These are phyloP conservation scores for Fistulina hepatica DNA, from an alignment of 1,284 basidiomycete species.

Conservation along the genomic window DNA sequence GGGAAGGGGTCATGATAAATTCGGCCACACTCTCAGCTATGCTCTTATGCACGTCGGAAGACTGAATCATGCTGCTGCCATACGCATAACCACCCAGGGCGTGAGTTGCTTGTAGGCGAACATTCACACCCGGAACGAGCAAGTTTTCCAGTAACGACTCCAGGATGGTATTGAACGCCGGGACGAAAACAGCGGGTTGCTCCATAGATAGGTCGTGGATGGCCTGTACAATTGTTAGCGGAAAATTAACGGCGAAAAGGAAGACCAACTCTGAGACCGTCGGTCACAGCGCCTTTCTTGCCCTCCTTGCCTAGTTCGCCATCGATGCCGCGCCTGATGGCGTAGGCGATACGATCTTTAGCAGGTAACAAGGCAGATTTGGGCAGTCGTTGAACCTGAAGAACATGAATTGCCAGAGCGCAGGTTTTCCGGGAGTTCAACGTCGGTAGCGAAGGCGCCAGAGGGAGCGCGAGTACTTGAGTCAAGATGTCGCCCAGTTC, in stretches of 20 bases:
- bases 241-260: conserved; percentile 10
- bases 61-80: conserved; percentile 36
- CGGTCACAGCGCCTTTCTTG: conserved; percentile 66
- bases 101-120: conserved; percentile 61
- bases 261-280: conserved; percentile 54
- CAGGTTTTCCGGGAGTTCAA: conserved; percentile 76
- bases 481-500: conserved; percentile 51
- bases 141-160: conserved; percentile 52
- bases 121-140: conserved; percentile 44
- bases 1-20: conserved; percentile 32
- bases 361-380: conserved; percentile 44
- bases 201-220: conserved; percentile 56
- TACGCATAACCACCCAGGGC: conserved; percentile 58
- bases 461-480: conserved; percentile 55
- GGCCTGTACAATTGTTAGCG: conserved; percentile 34
- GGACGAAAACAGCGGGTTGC: conserved; percentile 52
- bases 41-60: conserved; percentile 36
- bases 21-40: conserved; percentile 37
- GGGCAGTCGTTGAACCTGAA: conserved; percentile 61
- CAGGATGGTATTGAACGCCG: conserved; percentile 48
- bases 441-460: conserved; percentile 56
- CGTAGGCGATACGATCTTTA: conserved; percentile 52
- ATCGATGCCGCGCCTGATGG: conserved; percentile 63
- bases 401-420: conserved; percentile 58
- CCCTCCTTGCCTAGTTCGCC: conserved; percentile 78